Base-by-base conservation (phyloP, 2,329 filamentous ascomycete genomes). In the Cercospora sojina region DNA sequence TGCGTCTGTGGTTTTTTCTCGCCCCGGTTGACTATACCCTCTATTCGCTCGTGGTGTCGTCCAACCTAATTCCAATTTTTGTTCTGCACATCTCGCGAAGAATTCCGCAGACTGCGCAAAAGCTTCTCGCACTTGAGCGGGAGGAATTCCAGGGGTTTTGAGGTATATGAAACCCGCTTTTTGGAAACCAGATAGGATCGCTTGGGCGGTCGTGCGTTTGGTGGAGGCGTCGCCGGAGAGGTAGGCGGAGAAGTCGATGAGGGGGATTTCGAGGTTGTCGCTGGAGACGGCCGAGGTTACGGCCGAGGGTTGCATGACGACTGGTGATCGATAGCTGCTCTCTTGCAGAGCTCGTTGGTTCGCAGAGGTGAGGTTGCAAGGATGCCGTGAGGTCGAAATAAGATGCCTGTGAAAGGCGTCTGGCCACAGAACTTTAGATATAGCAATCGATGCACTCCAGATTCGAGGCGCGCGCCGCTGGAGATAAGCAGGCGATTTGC, bases 121-220 rank as follows among this genome's bases (percentile, higher is more conserved):
- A 16, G 74, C 71, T 9, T 63, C 65, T 6, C 67, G 35, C 16
- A 76, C 66, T 41, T 69, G 66, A 8, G 85, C 80, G 3, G 85
- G 74, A 0, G 88, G 79, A 67, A 97, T 90, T 47, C 90, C 86
- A 71, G 94, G 89, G 78, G 94, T 91, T 73, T 89, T 89, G 43
- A 96, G 86, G 79, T 97, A 97, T 70, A 97, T 86, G 82, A 97
- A 97, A 65, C 93, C 93, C 2, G 93, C 91, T 1, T 86, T 89
- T 74, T 93, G 90, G 81, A 97, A 96, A 49, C 91, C 93, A 62
- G 87, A 76, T 12, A 94, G 87, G 71, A 97, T 88, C 47, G 90
- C 87, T 62, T 87, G 79, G 23, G 92, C 93, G 1, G 91, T 77
- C 6, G 68, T 66, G 12, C 65, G 66, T 41, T 71, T 72, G 4